Percentiles rank a stretch among this genome's conserved stretches.
Evolutionary conservation across 140 eudicot species (phyloP).

Genomic region (Stevia rebaudiana): DNA sequence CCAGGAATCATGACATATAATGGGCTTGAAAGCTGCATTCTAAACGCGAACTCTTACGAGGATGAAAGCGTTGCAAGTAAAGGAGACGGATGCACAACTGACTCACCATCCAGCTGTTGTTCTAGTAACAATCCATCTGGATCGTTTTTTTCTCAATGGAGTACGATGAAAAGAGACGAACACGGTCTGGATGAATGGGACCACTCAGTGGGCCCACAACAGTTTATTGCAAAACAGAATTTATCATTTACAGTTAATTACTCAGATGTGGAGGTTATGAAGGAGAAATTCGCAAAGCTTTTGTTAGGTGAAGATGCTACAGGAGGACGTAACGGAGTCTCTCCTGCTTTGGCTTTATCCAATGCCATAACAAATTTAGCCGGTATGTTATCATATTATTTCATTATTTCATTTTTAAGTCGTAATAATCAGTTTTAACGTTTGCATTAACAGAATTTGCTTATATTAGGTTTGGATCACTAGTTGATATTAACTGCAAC

Average conservation of each 20-base stretch:
- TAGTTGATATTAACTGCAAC: no score
- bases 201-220: slow-evolving; percentile 7
- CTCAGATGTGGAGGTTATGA: slow-evolving; percentile 64
- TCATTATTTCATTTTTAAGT: neutral
- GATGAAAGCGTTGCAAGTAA: slow-evolving; percentile 54
- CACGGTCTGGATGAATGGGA: slow-evolving; percentile 60
- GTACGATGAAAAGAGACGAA: slow-evolving; percentile 52
- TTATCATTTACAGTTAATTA: neutral
- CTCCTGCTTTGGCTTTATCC: slow-evolving; percentile 77
- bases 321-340: slow-evolving; percentile 68
- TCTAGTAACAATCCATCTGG: slow-evolving; percentile 72
- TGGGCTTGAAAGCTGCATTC: slow-evolving; percentile 89
- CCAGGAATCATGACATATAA: slow-evolving; percentile 79
- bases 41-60: slow-evolving; percentile 47
- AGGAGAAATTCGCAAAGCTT: slow-evolving; percentile 74
- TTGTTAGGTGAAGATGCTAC: slow-evolving; percentile 86
- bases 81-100: slow-evolving; percentile 48
- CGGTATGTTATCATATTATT: slow-evolving; percentile 34
- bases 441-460: no score
- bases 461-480: no score
- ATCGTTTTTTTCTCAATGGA: slow-evolving; percentile 63
- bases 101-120: slow-evolving; percentile 76
- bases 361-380: slow-evolving; percentile 81
- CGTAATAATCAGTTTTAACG: neutral
- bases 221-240: neutral